Evolutionary conservation across 1,284 basidiomycete species (phyloP).

Genomic region (Trametes polyzona): DNA sequence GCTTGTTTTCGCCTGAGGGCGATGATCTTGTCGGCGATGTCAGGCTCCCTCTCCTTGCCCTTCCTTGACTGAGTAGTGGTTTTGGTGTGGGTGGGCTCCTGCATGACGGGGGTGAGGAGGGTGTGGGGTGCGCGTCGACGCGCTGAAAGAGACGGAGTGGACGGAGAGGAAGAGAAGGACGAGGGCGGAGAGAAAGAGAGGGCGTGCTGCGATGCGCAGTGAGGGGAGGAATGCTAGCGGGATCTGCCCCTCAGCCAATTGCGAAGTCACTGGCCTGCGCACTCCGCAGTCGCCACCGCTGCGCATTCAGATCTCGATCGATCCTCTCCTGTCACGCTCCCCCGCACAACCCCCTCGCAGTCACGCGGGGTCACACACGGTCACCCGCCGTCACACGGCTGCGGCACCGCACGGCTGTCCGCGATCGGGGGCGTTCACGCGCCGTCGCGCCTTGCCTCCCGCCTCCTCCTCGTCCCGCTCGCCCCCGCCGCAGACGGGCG

Average conservation of each 20-base stretch:
- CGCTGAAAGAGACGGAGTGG: conserved; percentile 14
- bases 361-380: neutral
- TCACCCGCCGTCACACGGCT: conserved; percentile 12
- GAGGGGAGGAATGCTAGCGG: conserved; percentile 29
- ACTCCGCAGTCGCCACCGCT: conserved; percentile 29
- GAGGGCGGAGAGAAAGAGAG: conserved; percentile 26
- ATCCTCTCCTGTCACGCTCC: conserved; percentile 20
- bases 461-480: neutral
- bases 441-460: neutral
- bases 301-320: conserved; percentile 25
- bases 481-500: neutral
- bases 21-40: conserved; percentile 68
- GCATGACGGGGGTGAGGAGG: conserved; percentile 20
- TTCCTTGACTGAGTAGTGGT: conserved; percentile 32
- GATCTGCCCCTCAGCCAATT: conserved; percentile 31
- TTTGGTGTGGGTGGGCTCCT: conserved; percentile 26
- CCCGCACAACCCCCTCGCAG: conserved; percentile 1
- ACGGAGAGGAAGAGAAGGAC: conserved; percentile 18
- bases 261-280: conserved; percentile 26
- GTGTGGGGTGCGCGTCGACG: conserved; percentile 14
- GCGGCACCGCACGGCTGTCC: conserved; percentile 13
- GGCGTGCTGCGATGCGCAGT: conserved; percentile 35
- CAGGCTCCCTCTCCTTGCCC: conserved; percentile 49
- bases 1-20: conserved; percentile 68
- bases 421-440: no score